Evolutionary conservation across 768 basidiomycete species (phyloP).

Genomic region (Coprinopsis marcescibilis): DNA sequence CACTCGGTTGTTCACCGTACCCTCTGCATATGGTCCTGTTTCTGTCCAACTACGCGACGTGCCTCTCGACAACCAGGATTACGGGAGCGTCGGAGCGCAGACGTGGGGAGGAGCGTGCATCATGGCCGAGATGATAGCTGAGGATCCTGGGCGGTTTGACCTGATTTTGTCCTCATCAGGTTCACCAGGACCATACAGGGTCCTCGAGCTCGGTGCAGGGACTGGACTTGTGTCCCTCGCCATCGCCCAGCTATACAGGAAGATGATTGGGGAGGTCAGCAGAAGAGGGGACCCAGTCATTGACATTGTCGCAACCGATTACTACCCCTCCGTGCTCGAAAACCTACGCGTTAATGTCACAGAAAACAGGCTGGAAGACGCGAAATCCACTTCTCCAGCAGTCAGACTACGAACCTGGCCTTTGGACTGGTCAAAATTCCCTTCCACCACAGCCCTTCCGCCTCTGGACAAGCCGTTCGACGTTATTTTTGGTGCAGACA

Average conservation of each 20-base stretch:
- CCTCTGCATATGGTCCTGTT: constrained; percentile 8
- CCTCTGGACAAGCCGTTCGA: constrained; percentile 47
- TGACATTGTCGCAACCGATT: constrained; percentile 66
- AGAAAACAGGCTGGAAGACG: constrained; percentile 41
- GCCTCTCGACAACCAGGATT: constrained; percentile 65
- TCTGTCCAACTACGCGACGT: constrained; percentile 48
- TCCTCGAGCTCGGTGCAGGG: constrained; percentile 81
- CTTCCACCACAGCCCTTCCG: neutral
- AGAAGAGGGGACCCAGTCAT: constrained; percentile 9
- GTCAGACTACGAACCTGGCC: constrained; percentile 19
- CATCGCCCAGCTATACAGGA: constrained; percentile 40
- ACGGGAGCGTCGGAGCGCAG: constrained; percentile 72
- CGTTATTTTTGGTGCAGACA: constrained; percentile 74
- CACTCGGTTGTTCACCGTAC: constrained; percentile 48
- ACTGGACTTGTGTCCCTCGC: constrained; percentile 76
- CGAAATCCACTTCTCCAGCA: neutral
- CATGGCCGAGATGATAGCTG: constrained; percentile 66
- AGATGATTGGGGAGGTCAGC: neutral
- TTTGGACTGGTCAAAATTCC: constrained; percentile 61
- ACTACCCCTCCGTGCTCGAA: constrained; percentile 63
- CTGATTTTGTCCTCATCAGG: constrained; percentile 5
- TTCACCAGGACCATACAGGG: constrained; percentile 23
- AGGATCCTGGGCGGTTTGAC: constrained; percentile 49
- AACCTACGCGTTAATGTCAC: constrained; percentile 63
- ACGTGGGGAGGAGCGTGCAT: constrained; percentile 88